Base-by-base conservation (phyloP, 306 rosid genomes). In the Purshia tridentata region DNA sequence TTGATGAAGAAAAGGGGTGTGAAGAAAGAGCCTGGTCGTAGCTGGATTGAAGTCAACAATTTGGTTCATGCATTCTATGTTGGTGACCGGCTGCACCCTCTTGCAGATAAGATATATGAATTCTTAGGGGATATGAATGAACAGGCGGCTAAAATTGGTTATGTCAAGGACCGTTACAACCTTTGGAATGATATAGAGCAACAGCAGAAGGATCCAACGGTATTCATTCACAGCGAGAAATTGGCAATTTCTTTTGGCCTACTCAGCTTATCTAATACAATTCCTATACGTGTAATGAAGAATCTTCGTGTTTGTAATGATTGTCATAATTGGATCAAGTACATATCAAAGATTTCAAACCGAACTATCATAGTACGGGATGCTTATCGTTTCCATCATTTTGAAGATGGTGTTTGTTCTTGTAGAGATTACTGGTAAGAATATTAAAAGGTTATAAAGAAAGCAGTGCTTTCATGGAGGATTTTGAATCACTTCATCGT, bases 281-380 rank as follows among this genome's bases (percentile, higher is more conserved):
- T 79, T 74, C 96, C 96, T 2, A 69, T 92, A 39, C 82, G 70
- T 7, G 92, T 92, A 71, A 83, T 88, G 65, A 92, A 92, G 86
- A 92, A 92, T 73, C 94, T 92, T 4, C 96, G 96, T 2, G 86
- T 92, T 70, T 92, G 98, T 78, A 85, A 74, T 20, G 96, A 92
- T 82, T 92, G 96, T 86, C 98, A 92, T 69, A 90, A 78, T 72
- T 90, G 96, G 98, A 85, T 92, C 67, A 92, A 90, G 85, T 76
- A 79, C 61, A 87, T 86, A 20, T 90, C 98, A 4, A 80, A 84
- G 81, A 74, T 90, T 60, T 77, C 85, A 7, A 72, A 81, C 69
- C 87, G 88, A 22, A 83, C 69, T 53, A 88, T 92, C 68, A 76
- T 90, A 68, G 96, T 90, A 45, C 81, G 96, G 61, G 98, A 92